Conservation (phyloP, 768 basidiomycete genomes). For the Lyophyllum shimeji region DNA sequence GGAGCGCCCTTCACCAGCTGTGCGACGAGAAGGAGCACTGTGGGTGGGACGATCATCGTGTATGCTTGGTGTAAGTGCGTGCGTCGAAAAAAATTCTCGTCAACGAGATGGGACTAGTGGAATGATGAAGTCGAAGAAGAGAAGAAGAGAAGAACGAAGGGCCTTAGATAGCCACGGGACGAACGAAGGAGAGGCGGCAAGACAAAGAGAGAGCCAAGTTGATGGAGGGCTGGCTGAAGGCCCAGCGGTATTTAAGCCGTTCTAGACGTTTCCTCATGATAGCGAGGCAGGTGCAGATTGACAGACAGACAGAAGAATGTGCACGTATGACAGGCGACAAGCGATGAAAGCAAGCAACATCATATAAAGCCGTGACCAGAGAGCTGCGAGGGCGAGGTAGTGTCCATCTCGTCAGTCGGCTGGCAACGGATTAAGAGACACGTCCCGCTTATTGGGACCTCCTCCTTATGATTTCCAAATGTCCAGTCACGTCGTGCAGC, state of each 20-base stretch:
- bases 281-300: neutral
- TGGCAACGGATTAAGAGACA: neutral
- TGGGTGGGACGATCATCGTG: conserved; percentile 11
- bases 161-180: neutral
- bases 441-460: neutral
- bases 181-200: neutral
- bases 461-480: neutral
- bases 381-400: neutral
- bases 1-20: conserved; percentile 7
- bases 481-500: neutral
- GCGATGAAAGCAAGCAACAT: neutral
- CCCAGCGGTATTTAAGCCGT: neutral
- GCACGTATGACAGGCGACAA: neutral
- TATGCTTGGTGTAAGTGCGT: neutral
- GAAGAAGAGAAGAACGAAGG: neutral
- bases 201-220: neutral
- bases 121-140: neutral
- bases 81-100: neutral
- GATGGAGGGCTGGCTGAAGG: neutral
- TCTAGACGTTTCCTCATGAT: neutral
- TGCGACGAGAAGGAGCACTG: conserved; percentile 7
- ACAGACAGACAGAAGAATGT: neutral
- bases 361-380: neutral
- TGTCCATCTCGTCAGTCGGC: neutral
- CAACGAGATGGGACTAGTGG: neutral